phyloP scores from a whole-genome alignment of 2,329 filamentous ascomycete species.

The Colletotrichum falcatum region DNA sequence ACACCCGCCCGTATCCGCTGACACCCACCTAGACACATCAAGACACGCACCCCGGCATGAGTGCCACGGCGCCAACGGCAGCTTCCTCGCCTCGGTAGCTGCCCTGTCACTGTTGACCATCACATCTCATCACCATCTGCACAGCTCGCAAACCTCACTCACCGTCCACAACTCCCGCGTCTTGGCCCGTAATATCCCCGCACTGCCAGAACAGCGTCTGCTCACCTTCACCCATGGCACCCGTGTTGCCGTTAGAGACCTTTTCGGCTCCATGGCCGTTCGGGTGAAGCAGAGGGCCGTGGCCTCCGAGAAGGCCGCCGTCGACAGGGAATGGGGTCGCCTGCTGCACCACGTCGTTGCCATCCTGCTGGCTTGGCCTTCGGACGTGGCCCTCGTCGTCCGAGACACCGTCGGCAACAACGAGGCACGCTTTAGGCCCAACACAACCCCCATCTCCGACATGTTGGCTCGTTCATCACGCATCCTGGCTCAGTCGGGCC shows the following conservation, averaged over 20 bases:
- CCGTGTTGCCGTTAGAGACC: constrained; percentile 77
- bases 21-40: constrained; percentile 75
- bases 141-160: constrained; percentile 73
- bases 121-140: constrained; percentile 74
- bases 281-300: constrained; percentile 83
- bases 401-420: constrained; percentile 60
- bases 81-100: constrained; percentile 82
- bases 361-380: constrained; percentile 78
- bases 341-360: constrained; percentile 70
- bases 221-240: constrained; percentile 75
- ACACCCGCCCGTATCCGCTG: constrained; percentile 10
- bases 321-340: constrained; percentile 73
- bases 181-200: constrained; percentile 73
- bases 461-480: constrained; percentile 43
- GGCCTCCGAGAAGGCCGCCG: constrained; percentile 60
- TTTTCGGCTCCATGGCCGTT: constrained; percentile 93
- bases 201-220: constrained; percentile 68
- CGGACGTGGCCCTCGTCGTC: constrained; percentile 67
- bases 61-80: constrained; percentile 76
- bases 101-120: constrained; percentile 82
- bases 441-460: not conserved
- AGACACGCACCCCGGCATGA: constrained; percentile 65
- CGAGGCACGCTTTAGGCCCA: constrained; percentile 52
- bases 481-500: constrained; percentile 74
- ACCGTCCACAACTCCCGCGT: constrained; percentile 77